Conservation (phyloP, 176 grass and related monocot genomes). For the Cenchrus purpureus region DNA sequence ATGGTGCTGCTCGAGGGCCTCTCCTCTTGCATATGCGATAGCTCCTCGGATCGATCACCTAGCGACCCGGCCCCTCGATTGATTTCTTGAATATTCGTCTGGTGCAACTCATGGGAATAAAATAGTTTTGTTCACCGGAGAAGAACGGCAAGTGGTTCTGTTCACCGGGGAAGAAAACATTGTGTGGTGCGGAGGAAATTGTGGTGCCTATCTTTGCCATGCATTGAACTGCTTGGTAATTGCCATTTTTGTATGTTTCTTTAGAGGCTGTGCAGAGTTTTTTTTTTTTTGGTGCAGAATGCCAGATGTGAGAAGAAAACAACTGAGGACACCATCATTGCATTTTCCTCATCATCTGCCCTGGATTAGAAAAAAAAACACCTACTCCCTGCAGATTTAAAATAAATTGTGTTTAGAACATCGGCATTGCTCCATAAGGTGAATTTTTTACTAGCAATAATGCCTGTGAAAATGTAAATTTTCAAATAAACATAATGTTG, state of each 20-base stretch:
- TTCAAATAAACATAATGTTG: no score
- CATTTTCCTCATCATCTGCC: no score
- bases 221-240: not conserved
- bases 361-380: no score
- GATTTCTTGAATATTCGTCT: not conserved
- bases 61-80: not conserved
- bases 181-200: slow-evolving; percentile 40
- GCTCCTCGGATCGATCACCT: not conserved
- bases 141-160: not conserved
- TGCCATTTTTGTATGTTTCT: slow-evolving; percentile 1
- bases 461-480: no score
- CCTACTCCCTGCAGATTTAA: no score
- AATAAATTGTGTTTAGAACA: no score
- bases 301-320: not conserved
- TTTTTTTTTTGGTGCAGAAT: no score
- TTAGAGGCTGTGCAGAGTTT: not conserved
- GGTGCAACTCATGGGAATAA: not conserved
- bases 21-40: not conserved
- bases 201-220: slow-evolving; percentile 22
- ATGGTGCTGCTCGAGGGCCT: not conserved
- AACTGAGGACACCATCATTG: no score
- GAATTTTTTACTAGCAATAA: no score
- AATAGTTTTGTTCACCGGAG: not conserved
- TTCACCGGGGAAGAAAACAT: not conserved
- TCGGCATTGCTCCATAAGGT: no score